Conservation (phyloP, 192 early-diverging fungal genomes). For the Rhizophagus prolifer region DNA sequence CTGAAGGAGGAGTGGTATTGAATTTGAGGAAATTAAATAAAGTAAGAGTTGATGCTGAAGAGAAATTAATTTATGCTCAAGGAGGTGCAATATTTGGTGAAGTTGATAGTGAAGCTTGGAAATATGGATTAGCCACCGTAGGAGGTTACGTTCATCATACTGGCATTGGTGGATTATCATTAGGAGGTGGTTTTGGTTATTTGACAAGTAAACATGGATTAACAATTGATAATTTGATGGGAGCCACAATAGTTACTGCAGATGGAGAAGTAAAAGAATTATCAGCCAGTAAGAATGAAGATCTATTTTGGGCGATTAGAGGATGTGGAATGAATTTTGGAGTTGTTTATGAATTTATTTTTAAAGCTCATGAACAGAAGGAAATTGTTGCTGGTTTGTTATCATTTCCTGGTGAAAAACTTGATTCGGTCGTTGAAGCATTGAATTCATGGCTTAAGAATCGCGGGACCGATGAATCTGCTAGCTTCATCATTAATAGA, state of each 20-base stretch:
- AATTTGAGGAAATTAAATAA: conserved; percentile 29
- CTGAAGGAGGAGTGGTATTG: conserved; percentile 34
- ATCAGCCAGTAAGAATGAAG: conserved; percentile 34
- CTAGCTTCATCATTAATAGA: too few relatives aligned
- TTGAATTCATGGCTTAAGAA: too few relatives aligned
- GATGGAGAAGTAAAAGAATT: conserved; percentile 36
- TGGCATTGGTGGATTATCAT: conserved; percentile 45
- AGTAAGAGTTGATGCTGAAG: conserved; percentile 32
- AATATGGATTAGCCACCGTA: conserved; percentile 34
- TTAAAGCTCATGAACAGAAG: conserved; percentile 26
- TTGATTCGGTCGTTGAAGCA: too few relatives aligned
- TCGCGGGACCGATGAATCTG: too few relatives aligned
- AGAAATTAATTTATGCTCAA: conserved; percentile 36
- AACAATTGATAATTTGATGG: conserved; percentile 43
- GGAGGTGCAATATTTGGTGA: conserved; percentile 42
- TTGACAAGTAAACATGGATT: conserved; percentile 37
- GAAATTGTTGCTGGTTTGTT: conserved; percentile 21
- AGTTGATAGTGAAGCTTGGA: conserved; percentile 27
- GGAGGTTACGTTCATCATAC: conserved; percentile 34
- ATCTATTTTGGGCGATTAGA: conserved; percentile 52
- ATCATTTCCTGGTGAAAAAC: conserved; percentile 18
- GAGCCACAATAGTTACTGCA: conserved; percentile 44
- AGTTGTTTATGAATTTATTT: conserved; percentile 30
- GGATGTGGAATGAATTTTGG: conserved; percentile 43
- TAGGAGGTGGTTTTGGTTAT: conserved; percentile 47